These are phyloP conservation scores for Apiospora marii DNA, from an alignment of 2,329 filamentous ascomycete species.

Conservation along the genomic window DNA sequence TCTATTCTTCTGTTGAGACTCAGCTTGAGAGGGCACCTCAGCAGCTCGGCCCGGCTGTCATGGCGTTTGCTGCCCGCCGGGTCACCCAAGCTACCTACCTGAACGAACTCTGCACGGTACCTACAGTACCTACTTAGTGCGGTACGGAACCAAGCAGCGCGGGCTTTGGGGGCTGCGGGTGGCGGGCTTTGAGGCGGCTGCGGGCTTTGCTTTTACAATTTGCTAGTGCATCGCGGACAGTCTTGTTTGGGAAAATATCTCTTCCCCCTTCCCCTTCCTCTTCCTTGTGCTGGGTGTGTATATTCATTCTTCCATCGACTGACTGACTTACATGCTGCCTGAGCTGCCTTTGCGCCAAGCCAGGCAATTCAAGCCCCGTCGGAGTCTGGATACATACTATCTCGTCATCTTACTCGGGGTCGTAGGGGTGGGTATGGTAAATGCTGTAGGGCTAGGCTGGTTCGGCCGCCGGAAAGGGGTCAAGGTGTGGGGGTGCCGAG, in stretches of 20 bases:
- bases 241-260: background rate
- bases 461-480: background rate
- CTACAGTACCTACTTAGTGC: too few species aligned
- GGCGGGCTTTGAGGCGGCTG: too few species aligned
- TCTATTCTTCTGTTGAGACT: background rate
- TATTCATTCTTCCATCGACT: background rate
- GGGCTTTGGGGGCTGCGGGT: too few species aligned
- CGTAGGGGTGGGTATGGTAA: background rate
- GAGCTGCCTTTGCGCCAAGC: background rate
- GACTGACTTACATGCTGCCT: too few species aligned
- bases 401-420: background rate
- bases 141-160: too few species aligned
- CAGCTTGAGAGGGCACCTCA: background rate
- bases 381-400: background rate
- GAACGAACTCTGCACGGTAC: too few species aligned
- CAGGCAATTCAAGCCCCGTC: background rate
- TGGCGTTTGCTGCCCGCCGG: too few species aligned
- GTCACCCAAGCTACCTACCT: too few species aligned
- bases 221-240: background rate
- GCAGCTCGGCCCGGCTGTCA: background rate
- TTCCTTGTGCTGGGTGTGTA: background rate
- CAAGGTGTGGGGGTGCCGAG: background rate
- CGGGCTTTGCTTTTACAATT: background rate
- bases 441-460: background rate
- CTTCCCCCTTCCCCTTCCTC: background rate